Base-by-base conservation (phyloP, 805 yeast species). In the Candida patagonica region DNA sequence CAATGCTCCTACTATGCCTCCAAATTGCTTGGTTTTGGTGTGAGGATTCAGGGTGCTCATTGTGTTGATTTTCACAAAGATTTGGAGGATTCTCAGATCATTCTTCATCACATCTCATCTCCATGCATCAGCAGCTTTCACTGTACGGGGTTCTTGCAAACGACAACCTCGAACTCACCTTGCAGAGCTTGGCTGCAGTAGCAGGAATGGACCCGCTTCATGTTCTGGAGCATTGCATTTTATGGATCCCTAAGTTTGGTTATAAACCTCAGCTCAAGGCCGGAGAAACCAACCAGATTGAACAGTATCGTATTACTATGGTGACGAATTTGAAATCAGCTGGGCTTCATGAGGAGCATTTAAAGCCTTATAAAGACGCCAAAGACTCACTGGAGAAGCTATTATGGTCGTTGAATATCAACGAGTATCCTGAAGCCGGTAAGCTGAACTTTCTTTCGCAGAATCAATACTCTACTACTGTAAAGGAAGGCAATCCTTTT, bases 1-100 rank as follows among this genome's bases (percentile, higher is more conserved):
- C 1, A 75, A 31, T 0, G 92, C 86, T 4, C 98, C 98, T 1
- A 72, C 58, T 4, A 71, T 60, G 0, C 98, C 98, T 24, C 72
- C 70, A 59, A 89, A 89, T 59, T 89, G 97, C 43, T 66, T 65
- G 35, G 77, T 73, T 3, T 60, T 65, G 1, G 96, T 85, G 35
- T 54, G 58, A 3, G 96, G 96, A 54, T 89, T 89, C 38, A 59
- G 50, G 30, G 23, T 34, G 23, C 39, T 37, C 38, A 41, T 31
- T 22, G 35, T 26, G 38, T 13, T 9, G 38, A 35, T 19, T 36
- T 25, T n/a, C n/a, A n/a, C n/a, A 13, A 24, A 8, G 26, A 24
- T 24, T 8, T 12, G 26, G n/a, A n/a, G n/a, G 31, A 20, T 32
- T 8, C 33, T 37, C 37, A 41, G 16, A n/a, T 30, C 25, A 22